Evolutionary conservation across 2,329 filamentous ascomycete species (phyloP).

Genomic region (Eutypella sp.): DNA sequence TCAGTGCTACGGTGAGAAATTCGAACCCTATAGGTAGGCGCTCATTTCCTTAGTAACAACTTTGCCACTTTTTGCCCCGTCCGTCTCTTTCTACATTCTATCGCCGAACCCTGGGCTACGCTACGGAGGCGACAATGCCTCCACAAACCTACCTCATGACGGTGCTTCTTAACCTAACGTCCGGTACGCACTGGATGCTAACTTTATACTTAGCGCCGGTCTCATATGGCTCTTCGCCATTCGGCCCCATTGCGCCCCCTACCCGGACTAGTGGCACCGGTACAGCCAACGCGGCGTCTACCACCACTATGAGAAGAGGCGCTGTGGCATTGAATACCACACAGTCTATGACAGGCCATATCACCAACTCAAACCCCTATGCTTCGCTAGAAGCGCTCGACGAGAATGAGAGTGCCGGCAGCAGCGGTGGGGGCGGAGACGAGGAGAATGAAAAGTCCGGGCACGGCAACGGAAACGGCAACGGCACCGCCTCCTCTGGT

Average conservation of each 20-base stretch:
- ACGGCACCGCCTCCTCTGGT: too few relatives aligned
- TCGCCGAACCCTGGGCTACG: too few relatives aligned
- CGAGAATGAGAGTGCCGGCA: slow-evolving; percentile 2
- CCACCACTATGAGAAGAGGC: neutral
- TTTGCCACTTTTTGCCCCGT: too few relatives aligned
- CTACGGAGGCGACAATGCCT: too few relatives aligned
- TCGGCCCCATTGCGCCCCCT: slow-evolving; percentile 27
- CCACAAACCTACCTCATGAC: neutral
- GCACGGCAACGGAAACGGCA: neutral
- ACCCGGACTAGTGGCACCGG: slow-evolving; percentile 7
- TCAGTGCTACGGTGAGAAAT: neutral
- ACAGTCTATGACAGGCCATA: too few relatives aligned
- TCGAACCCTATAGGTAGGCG: neutral
- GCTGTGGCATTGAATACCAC: too few relatives aligned
- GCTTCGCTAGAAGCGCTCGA: slow-evolving; percentile 19
- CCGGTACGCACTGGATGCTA: too few relatives aligned
- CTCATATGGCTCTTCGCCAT: slow-evolving; percentile 24
- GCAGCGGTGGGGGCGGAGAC: neutral
- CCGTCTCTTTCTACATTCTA: too few relatives aligned
- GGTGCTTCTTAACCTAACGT: neutral
- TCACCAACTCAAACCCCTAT: slow-evolving; percentile 20
- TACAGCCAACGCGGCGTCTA: neutral
- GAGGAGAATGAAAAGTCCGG: neutral
- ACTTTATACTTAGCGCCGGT: slow-evolving; percentile 3
- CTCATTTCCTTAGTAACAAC: too few relatives aligned